These are phyloP conservation scores for Pseudocercospora macadamiae DNA, from an alignment of 2,329 filamentous ascomycete genomes.

Conservation along the genomic window DNA sequence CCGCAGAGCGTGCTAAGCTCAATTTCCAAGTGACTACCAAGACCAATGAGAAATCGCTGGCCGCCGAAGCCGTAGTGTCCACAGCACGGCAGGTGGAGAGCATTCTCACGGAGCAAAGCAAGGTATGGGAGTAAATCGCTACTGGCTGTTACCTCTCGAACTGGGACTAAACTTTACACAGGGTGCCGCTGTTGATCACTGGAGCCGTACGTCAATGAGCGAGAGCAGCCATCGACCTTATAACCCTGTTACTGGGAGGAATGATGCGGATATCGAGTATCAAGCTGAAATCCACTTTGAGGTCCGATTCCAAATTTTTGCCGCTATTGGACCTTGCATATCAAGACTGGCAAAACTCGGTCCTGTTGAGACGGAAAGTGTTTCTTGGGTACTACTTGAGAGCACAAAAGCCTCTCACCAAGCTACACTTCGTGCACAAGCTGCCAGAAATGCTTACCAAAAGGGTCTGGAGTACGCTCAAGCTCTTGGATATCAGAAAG, in stretches of 20 bases:
- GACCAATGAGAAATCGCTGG: neutral
- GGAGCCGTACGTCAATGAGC: conserved; percentile 17
- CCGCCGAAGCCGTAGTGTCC: neutral
- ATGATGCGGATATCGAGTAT: neutral
- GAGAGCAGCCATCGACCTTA: conserved; percentile 9
- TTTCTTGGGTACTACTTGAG: conserved; percentile 15
- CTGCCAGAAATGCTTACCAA: conserved; percentile 13
- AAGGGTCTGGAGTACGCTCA: conserved; percentile 19
- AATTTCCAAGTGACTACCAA: neutral
- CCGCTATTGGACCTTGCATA: conserved; percentile 5
- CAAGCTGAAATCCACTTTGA: conserved; percentile 12
- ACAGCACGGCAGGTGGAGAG: conserved; percentile 10
- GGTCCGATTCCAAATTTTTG: conserved; percentile 11
- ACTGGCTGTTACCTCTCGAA: no score
- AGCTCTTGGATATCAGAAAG: conserved; percentile 12
- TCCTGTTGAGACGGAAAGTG: conserved; percentile 6
- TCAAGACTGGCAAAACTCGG: neutral
- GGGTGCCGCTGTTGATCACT: conserved; percentile 10
- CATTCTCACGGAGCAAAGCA: conserved; percentile 9
- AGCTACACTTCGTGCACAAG: conserved; percentile 4
- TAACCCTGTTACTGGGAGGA: neutral
- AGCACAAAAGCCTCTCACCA: conserved; percentile 15
- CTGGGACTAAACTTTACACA: neutral
- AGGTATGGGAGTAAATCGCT: neutral
- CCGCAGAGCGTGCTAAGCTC: conserved; percentile 15